These are phyloP conservation scores for Pleurotus ostreatus DNA, from an alignment of 768 basidiomycete species.

Conservation along the genomic window DNA sequence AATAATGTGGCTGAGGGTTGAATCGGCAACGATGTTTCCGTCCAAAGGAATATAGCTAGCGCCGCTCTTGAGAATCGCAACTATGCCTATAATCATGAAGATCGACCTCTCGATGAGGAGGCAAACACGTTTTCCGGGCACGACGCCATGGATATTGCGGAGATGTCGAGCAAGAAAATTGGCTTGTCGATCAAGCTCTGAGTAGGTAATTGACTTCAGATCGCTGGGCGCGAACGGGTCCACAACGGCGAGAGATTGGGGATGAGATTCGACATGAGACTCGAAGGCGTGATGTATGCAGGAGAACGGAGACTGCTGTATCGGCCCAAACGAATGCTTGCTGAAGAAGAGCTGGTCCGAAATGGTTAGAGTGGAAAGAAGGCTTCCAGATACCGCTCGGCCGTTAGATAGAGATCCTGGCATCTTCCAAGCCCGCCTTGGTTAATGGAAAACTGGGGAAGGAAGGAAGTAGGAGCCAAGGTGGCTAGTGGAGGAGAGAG, in stretches of 20 bases:
- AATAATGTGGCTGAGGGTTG: slow-evolving; percentile 36
- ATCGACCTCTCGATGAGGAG: slow-evolving; percentile 42
- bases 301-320: background rate
- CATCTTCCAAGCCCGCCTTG: background rate
- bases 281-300: slow-evolving; percentile 22
- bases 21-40: slow-evolving; percentile 40
- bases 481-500: no score
- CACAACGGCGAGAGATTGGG: slow-evolving; percentile 21
- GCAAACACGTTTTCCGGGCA: slow-evolving; percentile 40
- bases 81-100: slow-evolving; percentile 35
- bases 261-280: slow-evolving; percentile 17
- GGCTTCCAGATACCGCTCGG: no score
- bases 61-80: slow-evolving; percentile 43
- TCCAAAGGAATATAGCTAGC: slow-evolving; percentile 46
- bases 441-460: background rate
- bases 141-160: slow-evolving; percentile 29
- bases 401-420: background rate
- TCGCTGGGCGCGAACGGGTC: slow-evolving; percentile 12
- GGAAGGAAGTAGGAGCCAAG: background rate
- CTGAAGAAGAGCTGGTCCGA: background rate
- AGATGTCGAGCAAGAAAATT: slow-evolving; percentile 32
- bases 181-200: slow-evolving; percentile 24
- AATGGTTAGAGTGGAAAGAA: background rate
- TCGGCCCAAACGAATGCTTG: background rate
- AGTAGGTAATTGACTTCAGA: slow-evolving; percentile 20